Percentiles rank a stretch among this genome's conserved stretches.
Conservation (phyloP, 768 basidiomycete species). For the Chalciporus chontae region DNA sequence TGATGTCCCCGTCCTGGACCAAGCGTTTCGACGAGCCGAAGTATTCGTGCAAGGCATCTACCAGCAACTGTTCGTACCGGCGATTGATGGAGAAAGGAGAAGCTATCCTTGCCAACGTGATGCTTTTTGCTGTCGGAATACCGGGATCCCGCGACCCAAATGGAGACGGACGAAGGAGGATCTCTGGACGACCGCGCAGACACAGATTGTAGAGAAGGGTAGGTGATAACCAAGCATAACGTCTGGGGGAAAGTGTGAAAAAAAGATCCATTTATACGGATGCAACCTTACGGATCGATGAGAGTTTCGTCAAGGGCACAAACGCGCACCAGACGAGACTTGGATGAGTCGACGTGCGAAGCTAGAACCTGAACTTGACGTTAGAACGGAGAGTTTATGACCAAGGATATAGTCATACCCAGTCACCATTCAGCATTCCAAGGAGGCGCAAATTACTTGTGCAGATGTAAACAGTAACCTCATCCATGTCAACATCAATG, state of each 20-base stretch:
- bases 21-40: slow-evolving; percentile 55
- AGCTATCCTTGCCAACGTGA: slow-evolving; percentile 79
- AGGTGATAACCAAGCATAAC: slow-evolving; percentile 37
- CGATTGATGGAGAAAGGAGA: slow-evolving; percentile 69
- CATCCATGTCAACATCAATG: slow-evolving; percentile 38
- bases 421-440: slow-evolving; percentile 71
- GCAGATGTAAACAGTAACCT: slow-evolving; percentile 57
- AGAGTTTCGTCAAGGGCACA: slow-evolving; percentile 47
- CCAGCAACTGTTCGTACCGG: slow-evolving; percentile 56
- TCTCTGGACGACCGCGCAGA: slow-evolving; percentile 22
- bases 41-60: slow-evolving; percentile 58
- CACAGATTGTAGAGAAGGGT: slow-evolving; percentile 53
- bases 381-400: neutral
- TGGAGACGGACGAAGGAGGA: slow-evolving; percentile 50
- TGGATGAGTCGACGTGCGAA: slow-evolving; percentile 32
- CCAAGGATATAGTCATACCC: slow-evolving; percentile 44
- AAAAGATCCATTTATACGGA: no score
- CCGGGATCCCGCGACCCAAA: slow-evolving; percentile 56
- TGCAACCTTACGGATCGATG: slow-evolving; percentile 11
- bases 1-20: slow-evolving; percentile 70
- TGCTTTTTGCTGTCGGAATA: slow-evolving; percentile 62
- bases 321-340: slow-evolving; percentile 55
- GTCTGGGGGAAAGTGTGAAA: slow-evolving; percentile 27
- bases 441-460: slow-evolving; percentile 62
- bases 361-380: slow-evolving; percentile 46